phyloP scores from a whole-genome alignment of 192 early-diverging fungal genomes.

The Martensiomyces pterosporus region DNA sequence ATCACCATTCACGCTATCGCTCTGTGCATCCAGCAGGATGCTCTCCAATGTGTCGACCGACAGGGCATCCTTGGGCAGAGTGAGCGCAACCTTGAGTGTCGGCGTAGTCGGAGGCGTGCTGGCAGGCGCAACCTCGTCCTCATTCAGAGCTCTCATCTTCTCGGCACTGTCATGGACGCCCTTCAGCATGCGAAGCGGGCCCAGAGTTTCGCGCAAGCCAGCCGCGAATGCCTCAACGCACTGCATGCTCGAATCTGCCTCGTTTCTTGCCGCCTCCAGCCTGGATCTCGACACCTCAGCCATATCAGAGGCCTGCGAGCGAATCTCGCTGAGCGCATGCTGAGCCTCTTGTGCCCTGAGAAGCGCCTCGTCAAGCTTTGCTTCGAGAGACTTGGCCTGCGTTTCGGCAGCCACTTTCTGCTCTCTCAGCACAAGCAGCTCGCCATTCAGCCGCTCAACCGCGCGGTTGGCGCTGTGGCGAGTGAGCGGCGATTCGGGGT shows the following conservation, averaged over 20 bases:
- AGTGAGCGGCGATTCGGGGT: conserved; percentile 29
- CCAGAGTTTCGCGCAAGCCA: conserved; percentile 13
- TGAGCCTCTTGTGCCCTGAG: conserved; percentile 23
- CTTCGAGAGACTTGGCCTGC: conserved; percentile 16
- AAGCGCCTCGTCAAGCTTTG: conserved; percentile 30
- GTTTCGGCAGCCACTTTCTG: conserved; percentile 28
- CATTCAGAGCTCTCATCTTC: conserved; percentile 16
- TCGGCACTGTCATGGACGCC: conserved; percentile 18
- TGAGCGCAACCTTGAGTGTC: conserved; percentile 7
- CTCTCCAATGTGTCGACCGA: conserved; percentile 17
- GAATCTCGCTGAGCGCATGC: conserved; percentile 16
- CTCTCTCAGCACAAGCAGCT: conserved; percentile 38
- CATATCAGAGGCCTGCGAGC: conserved; percentile 9
- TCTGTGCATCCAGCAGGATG: not conserved
- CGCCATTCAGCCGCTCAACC: conserved; percentile 41
- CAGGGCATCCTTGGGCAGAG: conserved; percentile 1
- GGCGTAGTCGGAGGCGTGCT: conserved; percentile 39
- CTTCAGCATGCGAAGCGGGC: conserved; percentile 25
- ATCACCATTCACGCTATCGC: too few species aligned
- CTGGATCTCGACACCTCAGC: conserved; percentile 11
- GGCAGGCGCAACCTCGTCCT: not conserved
- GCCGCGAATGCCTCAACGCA: conserved; percentile 21
- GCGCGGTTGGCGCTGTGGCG: conserved; percentile 35
- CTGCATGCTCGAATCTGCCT: conserved; percentile 5
- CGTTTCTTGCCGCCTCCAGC: conserved; percentile 7